Conservation (phyloP, 176 grass and related monocot genomes). For the Rhynchospora breviuscula region DNA sequence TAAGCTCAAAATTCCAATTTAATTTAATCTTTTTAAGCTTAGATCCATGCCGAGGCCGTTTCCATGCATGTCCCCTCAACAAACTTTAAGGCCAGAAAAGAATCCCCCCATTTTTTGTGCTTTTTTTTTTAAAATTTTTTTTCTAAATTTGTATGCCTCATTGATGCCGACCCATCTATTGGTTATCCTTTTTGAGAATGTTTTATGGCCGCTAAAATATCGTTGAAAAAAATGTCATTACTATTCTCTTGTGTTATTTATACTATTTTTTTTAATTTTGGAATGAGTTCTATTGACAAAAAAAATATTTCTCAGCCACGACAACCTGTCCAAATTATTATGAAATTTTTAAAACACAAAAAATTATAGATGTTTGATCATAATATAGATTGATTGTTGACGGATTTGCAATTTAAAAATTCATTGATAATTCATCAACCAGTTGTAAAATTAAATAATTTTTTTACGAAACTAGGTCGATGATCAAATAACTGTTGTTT, state of each 20-base stretch:
- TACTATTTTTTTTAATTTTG: background rate
- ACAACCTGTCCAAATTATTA: too few species aligned
- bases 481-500: too few species aligned
- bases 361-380: too few species aligned
- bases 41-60: background rate
- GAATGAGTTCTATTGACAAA: background rate
- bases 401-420: too few species aligned
- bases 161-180: background rate
- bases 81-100: slow-evolving; percentile 6
- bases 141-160: background rate
- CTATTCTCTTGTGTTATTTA: background rate
- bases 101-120: background rate
- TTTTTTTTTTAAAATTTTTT: background rate
- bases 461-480: too few species aligned
- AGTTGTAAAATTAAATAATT: too few species aligned
- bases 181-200: background rate
- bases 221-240: background rate
- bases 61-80: background rate
- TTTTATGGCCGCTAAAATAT: background rate
- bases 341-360: too few species aligned
- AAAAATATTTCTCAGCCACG: too few species aligned
- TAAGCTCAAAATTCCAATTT: slow-evolving; percentile 16
- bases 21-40: background rate
- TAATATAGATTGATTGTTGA: too few species aligned
- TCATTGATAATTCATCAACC: too few species aligned